Evolutionary conservation across 225 moss, liverwort and hornwort genomes (phyloP).

Genomic region (Neckera pumila): DNA sequence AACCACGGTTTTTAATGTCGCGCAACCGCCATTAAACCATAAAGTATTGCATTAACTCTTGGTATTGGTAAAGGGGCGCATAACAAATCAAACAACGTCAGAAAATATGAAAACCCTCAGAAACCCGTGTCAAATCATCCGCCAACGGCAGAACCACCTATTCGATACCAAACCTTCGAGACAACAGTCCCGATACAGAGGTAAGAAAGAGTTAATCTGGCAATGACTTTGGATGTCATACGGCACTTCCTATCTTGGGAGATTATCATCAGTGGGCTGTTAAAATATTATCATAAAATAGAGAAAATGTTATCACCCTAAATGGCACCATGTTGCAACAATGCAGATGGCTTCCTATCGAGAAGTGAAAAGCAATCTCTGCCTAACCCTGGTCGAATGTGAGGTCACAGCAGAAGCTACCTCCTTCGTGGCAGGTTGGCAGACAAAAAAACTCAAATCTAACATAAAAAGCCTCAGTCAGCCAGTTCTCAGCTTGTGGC

Average conservation of each 20-base stretch:
- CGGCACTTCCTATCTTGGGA: conserved; percentile 75
- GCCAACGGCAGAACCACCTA: not conserved
- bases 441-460: not conserved
- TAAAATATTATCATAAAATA: too few relatives aligned
- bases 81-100: rapidly evolving
- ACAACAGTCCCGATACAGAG: not conserved
- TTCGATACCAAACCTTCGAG: conserved; percentile 24
- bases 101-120: conserved; percentile 2
- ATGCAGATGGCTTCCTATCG: conserved; percentile 58
- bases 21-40: conserved; percentile 44
- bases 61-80: conserved; percentile 47
- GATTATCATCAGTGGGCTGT: conserved; percentile 29
- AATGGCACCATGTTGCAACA: conserved; percentile 34
- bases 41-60: not conserved
- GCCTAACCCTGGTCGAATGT: conserved; percentile 44
- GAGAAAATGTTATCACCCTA: conserved; percentile 19
- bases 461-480: conserved; percentile 7
- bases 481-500: conserved; percentile 17
- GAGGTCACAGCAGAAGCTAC: conserved; percentile 27
- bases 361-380: conserved; percentile 12
- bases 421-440: conserved; percentile 58
- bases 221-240: conserved; percentile 20
- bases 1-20: conserved; percentile 1
- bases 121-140: conserved; percentile 69
- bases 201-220: conserved; percentile 16